Percentiles rank a stretch among this genome's conserved stretches.
Conservation (phyloP, 2,329 filamentous ascomycete genomes). For the Pyricularia sp. region DNA sequence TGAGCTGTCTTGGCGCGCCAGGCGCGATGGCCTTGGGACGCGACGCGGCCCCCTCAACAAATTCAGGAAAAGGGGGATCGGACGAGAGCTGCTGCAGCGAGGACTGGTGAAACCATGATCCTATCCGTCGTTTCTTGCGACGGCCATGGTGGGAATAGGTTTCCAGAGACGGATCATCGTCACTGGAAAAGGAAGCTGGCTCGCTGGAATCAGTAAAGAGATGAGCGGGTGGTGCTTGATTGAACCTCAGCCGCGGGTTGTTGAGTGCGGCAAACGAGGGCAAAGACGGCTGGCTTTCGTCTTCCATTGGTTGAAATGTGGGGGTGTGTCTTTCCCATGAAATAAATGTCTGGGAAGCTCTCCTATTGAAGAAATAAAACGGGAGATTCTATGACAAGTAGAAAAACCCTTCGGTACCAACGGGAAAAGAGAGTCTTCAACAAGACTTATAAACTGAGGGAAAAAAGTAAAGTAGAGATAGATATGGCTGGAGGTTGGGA, state of each 20-base stretch:
- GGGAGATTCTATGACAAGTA: background rate
- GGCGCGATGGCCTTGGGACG: conserved; percentile 7
- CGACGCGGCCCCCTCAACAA: conserved; percentile 20
- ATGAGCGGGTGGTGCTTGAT: conserved; percentile 6
- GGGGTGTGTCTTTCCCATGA: background rate
- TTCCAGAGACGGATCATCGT: conserved; percentile 58
- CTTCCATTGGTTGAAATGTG: background rate
- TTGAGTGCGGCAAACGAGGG: background rate
- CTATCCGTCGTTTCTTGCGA: conserved; percentile 54
- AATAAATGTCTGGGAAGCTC: background rate
- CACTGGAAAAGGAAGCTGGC: conserved; percentile 61
- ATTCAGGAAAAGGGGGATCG: conserved; percentile 30
- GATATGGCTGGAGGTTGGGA: background rate
- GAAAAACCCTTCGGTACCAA: background rate
- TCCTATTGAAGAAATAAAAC: background rate
- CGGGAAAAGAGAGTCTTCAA: background rate
- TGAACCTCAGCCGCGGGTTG: background rate
- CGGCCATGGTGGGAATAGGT: conserved; percentile 49
- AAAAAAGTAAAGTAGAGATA: background rate
- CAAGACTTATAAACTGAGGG: background rate
- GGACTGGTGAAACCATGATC: conserved; percentile 57
- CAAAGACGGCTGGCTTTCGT: background rate
- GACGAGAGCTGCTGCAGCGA: conserved; percentile 29
- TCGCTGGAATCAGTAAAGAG: conserved; percentile 56
- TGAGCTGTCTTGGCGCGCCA: conserved; percentile 31